Evolutionary conservation across 148 eudicot genomes (phyloP).

Genomic region (Salicornia ramosissima): DNA sequence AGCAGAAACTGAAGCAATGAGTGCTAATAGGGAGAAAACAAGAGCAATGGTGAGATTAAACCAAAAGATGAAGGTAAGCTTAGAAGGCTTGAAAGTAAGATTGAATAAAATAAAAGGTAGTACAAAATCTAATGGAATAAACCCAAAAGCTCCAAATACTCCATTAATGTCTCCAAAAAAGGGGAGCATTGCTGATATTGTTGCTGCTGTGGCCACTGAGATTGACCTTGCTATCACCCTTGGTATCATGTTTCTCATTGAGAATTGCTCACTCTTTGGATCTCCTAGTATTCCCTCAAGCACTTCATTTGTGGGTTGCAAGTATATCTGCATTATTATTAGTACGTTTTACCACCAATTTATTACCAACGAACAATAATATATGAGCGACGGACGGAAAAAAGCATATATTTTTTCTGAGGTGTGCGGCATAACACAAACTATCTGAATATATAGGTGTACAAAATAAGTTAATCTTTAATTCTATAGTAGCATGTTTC

Average conservation of each 20-base stretch:
- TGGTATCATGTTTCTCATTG: conserved; percentile 49
- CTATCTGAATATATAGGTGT: too few relatives aligned
- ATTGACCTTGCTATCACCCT: conserved; percentile 63
- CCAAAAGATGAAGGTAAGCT: conserved; percentile 46
- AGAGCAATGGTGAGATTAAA: conserved; percentile 46
- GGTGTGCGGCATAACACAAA: too few relatives aligned
- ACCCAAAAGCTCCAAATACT: conserved; percentile 70
- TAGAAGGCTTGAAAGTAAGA: conserved; percentile 70
- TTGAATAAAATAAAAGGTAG: conserved; percentile 72
- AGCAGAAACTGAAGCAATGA: conserved; percentile 62
- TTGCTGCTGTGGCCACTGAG: conserved; percentile 47
- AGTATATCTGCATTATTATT: conserved; percentile 84
- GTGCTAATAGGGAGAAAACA: conserved; percentile 43
- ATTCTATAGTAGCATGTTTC: too few relatives aligned
- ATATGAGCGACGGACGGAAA: too few relatives aligned
- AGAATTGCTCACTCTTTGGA: conserved; percentile 56
- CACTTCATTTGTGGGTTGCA: conserved; percentile 91
- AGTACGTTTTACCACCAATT: too few relatives aligned
- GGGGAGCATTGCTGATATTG: conserved; percentile 72
- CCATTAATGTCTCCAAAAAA: conserved; percentile 78
- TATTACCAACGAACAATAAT: too few relatives aligned
- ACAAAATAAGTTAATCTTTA: too few relatives aligned
- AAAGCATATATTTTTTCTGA: too few relatives aligned
- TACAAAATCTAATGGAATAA: conserved; percentile 74
- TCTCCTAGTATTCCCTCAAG: conserved; percentile 56